Conservation (phyloP, 1,284 basidiomycete species). For the Trametes hirsuta region DNA sequence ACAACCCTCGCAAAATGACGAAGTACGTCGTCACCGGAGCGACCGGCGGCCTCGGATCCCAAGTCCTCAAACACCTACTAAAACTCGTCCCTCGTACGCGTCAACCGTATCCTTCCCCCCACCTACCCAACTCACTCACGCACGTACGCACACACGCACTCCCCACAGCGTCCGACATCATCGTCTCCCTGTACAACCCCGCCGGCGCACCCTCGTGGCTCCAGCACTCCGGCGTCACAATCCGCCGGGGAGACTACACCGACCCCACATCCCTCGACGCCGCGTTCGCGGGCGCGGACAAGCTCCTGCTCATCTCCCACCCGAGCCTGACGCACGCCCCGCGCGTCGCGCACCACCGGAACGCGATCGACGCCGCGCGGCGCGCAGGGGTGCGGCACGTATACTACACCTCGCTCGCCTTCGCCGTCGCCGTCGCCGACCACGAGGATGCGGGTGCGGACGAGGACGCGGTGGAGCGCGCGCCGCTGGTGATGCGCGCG, state of each 20-base stretch:
- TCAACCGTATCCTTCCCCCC: no score
- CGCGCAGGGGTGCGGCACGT: slow-evolving; percentile 37
- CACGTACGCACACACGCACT: no score
- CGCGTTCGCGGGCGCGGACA: slow-evolving; percentile 40
- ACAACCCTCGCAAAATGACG: slow-evolving; percentile 17
- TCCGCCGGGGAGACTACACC: slow-evolving; percentile 39
- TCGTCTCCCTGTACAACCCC: slow-evolving; percentile 40
- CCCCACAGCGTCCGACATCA: slow-evolving; percentile 32
- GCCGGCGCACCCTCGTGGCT: slow-evolving; percentile 32
- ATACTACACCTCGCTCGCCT: slow-evolving; percentile 45
- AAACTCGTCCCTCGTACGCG: slow-evolving; percentile 34
- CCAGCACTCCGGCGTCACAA: slow-evolving; percentile 31
- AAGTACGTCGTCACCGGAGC: slow-evolving; percentile 41
- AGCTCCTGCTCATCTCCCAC: slow-evolving; percentile 43
- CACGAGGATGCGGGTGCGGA: no score
- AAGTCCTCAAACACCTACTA: slow-evolving; percentile 39
- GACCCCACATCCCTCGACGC: slow-evolving; percentile 36
- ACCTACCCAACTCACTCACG: neutral
- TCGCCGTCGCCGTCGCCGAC: slow-evolving; percentile 34
- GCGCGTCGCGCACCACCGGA: slow-evolving; percentile 36
- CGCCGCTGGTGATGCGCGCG: slow-evolving; percentile 39
- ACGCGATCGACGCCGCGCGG: slow-evolving; percentile 44
- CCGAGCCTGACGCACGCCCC: slow-evolving; percentile 39
- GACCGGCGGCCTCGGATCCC: slow-evolving; percentile 41
- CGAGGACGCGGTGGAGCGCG: no score